A percentile compares a stretch with the other conserved stretches of the same genome.
Conservation (phyloP, 352 stramenopile species). For the Achlya hypogyna region DNA sequence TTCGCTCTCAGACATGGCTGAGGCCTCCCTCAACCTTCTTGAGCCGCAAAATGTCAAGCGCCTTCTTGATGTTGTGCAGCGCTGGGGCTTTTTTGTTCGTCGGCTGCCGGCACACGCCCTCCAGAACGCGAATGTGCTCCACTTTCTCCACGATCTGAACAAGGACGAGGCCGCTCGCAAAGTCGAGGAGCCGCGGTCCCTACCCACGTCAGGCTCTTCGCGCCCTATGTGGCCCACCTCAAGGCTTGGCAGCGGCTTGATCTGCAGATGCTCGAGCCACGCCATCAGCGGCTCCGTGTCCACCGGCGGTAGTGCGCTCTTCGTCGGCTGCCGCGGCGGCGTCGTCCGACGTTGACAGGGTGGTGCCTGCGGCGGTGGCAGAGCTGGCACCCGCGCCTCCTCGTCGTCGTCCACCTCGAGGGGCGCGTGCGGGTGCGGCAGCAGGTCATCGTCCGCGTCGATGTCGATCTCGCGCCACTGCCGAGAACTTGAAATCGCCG, state of each 20-base stretch:
- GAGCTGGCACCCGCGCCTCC: neutral
- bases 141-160: conserved; percentile 46
- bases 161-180: neutral
- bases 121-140: conserved; percentile 52
- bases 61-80: conserved; percentile 68
- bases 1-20: neutral
- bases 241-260: neutral
- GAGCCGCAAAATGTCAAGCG: conserved; percentile 40
- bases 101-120: conserved; percentile 33
- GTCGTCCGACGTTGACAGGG: neutral
- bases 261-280: conserved; percentile 2
- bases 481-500: neutral
- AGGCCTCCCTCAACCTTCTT: conserved; percentile 36
- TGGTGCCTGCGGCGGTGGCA: neutral
- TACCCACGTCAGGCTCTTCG: neutral
- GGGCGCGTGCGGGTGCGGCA: neutral
- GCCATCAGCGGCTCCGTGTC: neutral
- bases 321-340: neutral
- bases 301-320: neutral
- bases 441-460: neutral
- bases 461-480: conserved; percentile 13
- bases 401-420: neutral
- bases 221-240: neutral
- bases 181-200: neutral
- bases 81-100: conserved; percentile 39